A percentile compares a stretch with the other conserved stretches of the same genome.
These are phyloP conservation scores for Prunus campanulata DNA, from an alignment of 306 rosid species.

Conservation along the genomic window DNA sequence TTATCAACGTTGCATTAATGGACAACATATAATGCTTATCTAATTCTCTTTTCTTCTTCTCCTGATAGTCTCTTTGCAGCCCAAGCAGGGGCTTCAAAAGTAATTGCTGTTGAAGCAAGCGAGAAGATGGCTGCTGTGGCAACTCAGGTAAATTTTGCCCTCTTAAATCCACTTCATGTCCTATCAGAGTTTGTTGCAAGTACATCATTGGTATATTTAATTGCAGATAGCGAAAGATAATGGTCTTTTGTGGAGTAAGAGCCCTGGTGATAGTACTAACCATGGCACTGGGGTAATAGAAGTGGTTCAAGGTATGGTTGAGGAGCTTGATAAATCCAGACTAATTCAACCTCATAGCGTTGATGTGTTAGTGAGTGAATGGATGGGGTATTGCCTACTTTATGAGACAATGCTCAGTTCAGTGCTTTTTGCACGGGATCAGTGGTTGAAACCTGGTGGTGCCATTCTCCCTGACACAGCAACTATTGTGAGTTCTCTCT, in stretches of 20 bases:
- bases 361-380: slow-evolving; percentile 86
- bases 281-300: slow-evolving; percentile 52
- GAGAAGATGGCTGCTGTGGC: slow-evolving; percentile 94
- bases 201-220: slow-evolving; percentile 12
- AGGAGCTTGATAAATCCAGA: slow-evolving; percentile 63
- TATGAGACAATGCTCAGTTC: slow-evolving; percentile 96
- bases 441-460: slow-evolving; percentile 91
- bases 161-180: slow-evolving; percentile 2
- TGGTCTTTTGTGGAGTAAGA: slow-evolving; percentile 44
- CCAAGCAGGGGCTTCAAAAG: slow-evolving; percentile 80
- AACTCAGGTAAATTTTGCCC: slow-evolving; percentile 49
- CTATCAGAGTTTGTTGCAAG: neutral
- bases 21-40: neutral
- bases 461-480: slow-evolving; percentile 95
- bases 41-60: slow-evolving; percentile 3
- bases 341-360: slow-evolving; percentile 72
- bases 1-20: neutral
- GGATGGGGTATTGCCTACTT: slow-evolving; percentile 97
- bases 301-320: slow-evolving; percentile 81
- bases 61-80: slow-evolving; percentile 74
- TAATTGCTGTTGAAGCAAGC: slow-evolving; percentile 92
- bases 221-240: slow-evolving; percentile 76
- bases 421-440: slow-evolving; percentile 87
- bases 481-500: slow-evolving; percentile 66
- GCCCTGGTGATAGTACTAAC: slow-evolving; percentile 34